These are phyloP conservation scores for Carallia pectinifolia DNA, from an alignment of 345 rosid genomes.

Conservation along the genomic window DNA sequence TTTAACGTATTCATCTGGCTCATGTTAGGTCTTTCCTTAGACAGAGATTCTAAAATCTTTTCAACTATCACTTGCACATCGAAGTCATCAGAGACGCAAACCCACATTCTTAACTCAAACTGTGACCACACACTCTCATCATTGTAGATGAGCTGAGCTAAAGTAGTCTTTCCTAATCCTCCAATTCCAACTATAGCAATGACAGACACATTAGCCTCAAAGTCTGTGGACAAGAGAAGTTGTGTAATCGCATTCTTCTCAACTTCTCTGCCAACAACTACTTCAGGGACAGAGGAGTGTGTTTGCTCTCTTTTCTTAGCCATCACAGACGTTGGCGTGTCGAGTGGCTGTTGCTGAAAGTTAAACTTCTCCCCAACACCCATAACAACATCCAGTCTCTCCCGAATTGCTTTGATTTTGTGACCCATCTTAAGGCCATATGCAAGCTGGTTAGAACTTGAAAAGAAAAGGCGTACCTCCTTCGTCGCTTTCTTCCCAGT, in stretches of 20 bases:
- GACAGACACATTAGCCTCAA: constrained; percentile 14
- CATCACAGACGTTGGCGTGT: not conserved
- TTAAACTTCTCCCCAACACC: not conserved
- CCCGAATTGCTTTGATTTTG: constrained; percentile 13
- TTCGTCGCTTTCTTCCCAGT: not conserved
- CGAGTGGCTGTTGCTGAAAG: not conserved
- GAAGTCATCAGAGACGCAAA: constrained; percentile 15
- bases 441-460: constrained; percentile 8
- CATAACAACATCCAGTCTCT: constrained; percentile 16
- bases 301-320: not conserved
- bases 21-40: not conserved
- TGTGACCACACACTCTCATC: constrained; percentile 14
- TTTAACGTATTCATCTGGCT: constrained; percentile 14
- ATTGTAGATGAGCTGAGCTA: constrained; percentile 20
- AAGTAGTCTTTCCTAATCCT: constrained; percentile 28
- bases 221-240: not conserved
- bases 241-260: constrained; percentile 10
- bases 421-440: not conserved
- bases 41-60: constrained; percentile 17
- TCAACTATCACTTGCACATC: constrained; percentile 9
- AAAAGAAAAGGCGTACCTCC: constrained; percentile 1
- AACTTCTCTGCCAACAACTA: constrained; percentile 14
- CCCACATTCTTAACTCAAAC: constrained; percentile 11
- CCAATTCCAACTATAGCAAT: constrained; percentile 29
- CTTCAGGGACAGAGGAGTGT: not conserved